phyloP scores from a whole-genome alignment of 2,329 filamentous ascomycete genomes.

The Cercospora citrullina region DNA sequence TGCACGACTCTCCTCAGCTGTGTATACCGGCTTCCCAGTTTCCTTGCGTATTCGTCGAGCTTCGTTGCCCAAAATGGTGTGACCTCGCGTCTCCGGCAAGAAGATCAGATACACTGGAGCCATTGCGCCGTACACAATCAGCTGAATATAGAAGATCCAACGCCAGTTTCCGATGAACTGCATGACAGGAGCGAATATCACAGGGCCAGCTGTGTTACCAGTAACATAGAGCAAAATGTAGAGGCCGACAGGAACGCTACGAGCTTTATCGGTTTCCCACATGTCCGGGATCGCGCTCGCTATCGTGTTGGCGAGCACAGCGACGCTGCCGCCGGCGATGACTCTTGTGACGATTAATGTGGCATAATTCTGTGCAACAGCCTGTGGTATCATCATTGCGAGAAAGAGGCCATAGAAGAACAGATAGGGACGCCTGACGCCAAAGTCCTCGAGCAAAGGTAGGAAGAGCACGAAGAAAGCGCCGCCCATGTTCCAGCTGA shows the following conservation, averaged over 20 bases:
- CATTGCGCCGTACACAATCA: slow-evolving; percentile 48
- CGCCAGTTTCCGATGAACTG: slow-evolving; percentile 38
- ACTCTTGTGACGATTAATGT: slow-evolving; percentile 42
- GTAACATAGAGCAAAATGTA: slow-evolving; percentile 41
- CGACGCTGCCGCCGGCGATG: slow-evolving; percentile 42
- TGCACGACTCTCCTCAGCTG: slow-evolving; percentile 40
- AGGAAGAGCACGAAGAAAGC: slow-evolving; percentile 41
- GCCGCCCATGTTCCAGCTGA: slow-evolving; percentile 42
- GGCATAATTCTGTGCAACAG: slow-evolving; percentile 42
- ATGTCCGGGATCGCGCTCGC: slow-evolving; percentile 43
- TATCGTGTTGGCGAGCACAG: slow-evolving; percentile 40
- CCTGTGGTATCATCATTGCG: slow-evolving; percentile 43
- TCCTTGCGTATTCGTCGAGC: slow-evolving; percentile 40
- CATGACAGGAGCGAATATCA: slow-evolving; percentile 40
- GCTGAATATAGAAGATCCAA: slow-evolving; percentile 45
- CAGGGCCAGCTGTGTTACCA: slow-evolving; percentile 41
- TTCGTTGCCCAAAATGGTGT: slow-evolving; percentile 47
- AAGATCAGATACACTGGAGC: slow-evolving; percentile 43
- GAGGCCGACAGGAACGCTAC: slow-evolving; percentile 40
- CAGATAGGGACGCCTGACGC: slow-evolving; percentile 36
- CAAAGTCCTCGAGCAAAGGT: slow-evolving; percentile 43
- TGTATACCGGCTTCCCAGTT: slow-evolving; percentile 31
- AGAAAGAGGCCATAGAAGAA: slow-evolving; percentile 40
- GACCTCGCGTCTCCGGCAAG: slow-evolving; percentile 50
- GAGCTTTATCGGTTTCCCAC: slow-evolving; percentile 37